Conservation (phyloP, 139 green algal genomes). For the Dunaliella primolecta region DNA sequence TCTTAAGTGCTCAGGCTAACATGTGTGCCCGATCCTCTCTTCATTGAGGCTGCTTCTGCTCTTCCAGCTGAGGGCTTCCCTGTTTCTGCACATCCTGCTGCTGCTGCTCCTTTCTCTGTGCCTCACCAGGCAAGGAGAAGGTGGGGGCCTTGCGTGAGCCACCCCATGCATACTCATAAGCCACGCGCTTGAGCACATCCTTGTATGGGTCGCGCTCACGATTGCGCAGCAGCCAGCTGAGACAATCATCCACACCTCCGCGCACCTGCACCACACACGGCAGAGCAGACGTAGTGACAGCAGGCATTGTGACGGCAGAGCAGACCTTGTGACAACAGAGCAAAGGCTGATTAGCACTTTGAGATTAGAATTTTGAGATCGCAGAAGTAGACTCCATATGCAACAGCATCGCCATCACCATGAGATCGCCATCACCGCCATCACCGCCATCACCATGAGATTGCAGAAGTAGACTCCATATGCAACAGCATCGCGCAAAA, state of each 20-base stretch:
- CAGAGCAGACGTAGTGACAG: not conserved
- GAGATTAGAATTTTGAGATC: too few species aligned
- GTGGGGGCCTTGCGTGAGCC: constrained; percentile 72
- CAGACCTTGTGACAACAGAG: not conserved
- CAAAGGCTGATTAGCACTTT: not conserved
- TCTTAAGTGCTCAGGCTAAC: not conserved
- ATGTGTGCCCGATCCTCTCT: not conserved
- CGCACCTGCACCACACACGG: constrained; percentile 35
- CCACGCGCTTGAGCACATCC: constrained; percentile 58
- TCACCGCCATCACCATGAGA: too few species aligned
- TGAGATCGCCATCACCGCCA: too few species aligned
- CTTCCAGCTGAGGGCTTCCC: too few species aligned
- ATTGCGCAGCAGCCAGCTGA: constrained; percentile 68
- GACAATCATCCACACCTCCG: constrained; percentile 53
- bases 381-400: too few species aligned
- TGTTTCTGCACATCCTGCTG: not conserved
- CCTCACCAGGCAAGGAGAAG: constrained; percentile 56
- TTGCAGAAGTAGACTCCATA: too few species aligned
- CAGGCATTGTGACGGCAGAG: not conserved
- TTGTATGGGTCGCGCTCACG: constrained; percentile 80
- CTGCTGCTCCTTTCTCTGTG: not conserved
- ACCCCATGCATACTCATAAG: constrained; percentile 68
- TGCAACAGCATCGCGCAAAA: too few species aligned
- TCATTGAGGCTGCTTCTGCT: not conserved
- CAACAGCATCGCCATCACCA: too few species aligned